Percentiles rank a stretch among this genome's conserved stretches.
Evolutionary conservation across 2,329 filamentous ascomycete genomes (phyloP).

Genomic region (Botrytis byssoidea): DNA sequence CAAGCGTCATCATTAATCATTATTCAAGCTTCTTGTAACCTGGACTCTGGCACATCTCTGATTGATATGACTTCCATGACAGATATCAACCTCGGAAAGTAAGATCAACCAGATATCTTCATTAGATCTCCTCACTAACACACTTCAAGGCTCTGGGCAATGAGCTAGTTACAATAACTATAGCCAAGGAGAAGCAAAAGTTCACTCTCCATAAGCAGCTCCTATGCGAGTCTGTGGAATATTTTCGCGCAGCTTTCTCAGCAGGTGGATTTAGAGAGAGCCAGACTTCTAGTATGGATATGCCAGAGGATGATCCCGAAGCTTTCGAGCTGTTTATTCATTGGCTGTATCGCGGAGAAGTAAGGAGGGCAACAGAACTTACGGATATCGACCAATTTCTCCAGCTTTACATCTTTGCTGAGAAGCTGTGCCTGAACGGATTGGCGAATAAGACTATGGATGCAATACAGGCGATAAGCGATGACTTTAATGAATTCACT

Average conservation of each 20-base stretch:
- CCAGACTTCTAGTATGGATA: slow-evolving; percentile 9
- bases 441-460: too few species aligned
- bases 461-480: too few species aligned
- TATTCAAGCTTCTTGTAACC: too few species aligned
- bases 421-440: too few species aligned
- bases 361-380: too few species aligned
- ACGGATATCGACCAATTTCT: too few species aligned
- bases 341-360: not conserved
- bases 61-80: too few species aligned
- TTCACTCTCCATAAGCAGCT: slow-evolving; percentile 33
- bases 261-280: slow-evolving; percentile 22
- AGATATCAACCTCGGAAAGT: not conserved
- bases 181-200: slow-evolving; percentile 26
- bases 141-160: slow-evolving; percentile 13
- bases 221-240: slow-evolving; percentile 22
- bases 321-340: slow-evolving; percentile 15
- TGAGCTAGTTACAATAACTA: slow-evolving; percentile 29
- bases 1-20: too few species aligned
- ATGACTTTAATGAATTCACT: too few species aligned
- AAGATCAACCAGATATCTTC: not conserved
- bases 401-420: too few species aligned
- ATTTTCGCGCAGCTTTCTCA: slow-evolving; percentile 22
- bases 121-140: not conserved
- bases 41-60: too few species aligned
- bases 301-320: slow-evolving; percentile 18